Evolutionary conservation across 331 rosid genomes (phyloP).

Genomic region (Arachis monticola): DNA sequence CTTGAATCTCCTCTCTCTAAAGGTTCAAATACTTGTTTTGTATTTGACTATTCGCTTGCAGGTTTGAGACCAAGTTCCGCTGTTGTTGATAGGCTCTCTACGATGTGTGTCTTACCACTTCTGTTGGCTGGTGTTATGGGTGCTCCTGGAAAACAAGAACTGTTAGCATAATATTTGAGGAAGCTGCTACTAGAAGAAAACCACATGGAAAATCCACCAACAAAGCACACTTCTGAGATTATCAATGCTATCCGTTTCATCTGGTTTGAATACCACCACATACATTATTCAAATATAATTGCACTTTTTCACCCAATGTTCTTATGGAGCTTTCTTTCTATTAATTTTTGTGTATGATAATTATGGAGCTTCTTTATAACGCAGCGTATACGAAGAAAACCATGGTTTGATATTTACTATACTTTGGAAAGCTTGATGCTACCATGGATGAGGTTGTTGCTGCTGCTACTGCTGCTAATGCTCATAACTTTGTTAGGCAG

Average conservation of each 20-base stretch:
- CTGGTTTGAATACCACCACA: no score
- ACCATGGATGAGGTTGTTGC: conserved; percentile 79
- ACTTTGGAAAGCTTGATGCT: conserved; percentile 88
- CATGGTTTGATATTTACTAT: conserved; percentile 78
- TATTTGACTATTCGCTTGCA: conserved; percentile 42
- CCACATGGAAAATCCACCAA: no score
- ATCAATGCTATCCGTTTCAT: no score
- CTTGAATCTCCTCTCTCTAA: no score
- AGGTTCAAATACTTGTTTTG: conserved; percentile 53
- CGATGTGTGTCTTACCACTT: conserved; percentile 17
- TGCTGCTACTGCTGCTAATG: conserved; percentile 88
- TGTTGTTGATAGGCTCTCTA: conserved; percentile 16
- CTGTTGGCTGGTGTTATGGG: conserved; percentile 84
- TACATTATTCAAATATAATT: no score
- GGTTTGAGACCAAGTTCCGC: conserved; percentile 58
- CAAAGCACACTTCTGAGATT: no score
- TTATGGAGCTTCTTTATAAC: no score
- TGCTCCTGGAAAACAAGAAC: conserved; percentile 63
- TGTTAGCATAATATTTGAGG: conserved; percentile 60
- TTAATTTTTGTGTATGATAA: no score
- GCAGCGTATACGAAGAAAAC: conserved; percentile 81
- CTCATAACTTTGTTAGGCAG: conserved; percentile 88
- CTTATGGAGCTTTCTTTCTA: no score
- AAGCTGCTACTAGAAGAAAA: conserved; percentile 62
- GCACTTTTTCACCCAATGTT: no score